phyloP scores from a whole-genome alignment of 148 eudicot species.

The Heliosperma pusillum region DNA sequence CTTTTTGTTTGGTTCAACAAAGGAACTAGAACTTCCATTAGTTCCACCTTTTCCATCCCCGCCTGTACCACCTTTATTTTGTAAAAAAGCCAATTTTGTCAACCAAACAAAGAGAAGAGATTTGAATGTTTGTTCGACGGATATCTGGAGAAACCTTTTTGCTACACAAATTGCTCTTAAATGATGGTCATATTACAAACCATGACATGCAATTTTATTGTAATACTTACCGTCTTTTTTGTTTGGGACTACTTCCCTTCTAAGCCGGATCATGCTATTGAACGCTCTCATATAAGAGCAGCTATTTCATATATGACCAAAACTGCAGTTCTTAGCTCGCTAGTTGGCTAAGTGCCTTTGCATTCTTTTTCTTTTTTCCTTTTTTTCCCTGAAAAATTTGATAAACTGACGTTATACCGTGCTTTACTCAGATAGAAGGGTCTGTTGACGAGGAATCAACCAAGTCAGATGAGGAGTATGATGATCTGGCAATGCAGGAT shows the following conservation, averaged over 20 bases:
- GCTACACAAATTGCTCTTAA: background rate
- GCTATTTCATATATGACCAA: too few relatives aligned
- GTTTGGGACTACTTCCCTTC: too few relatives aligned
- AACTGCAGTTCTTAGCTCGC: too few relatives aligned
- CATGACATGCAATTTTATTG: too few relatives aligned
- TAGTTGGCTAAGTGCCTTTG: background rate
- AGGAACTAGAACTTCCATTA: too few relatives aligned
- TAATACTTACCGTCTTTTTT: too few relatives aligned
- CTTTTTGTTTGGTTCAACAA: too few relatives aligned
- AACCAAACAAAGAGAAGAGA: background rate
- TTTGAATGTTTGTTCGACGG: background rate
- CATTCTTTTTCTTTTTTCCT: background rate
- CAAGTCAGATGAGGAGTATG: slow-evolving; percentile 87
- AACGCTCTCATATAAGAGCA: too few relatives aligned
- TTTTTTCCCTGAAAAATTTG: too few relatives aligned
- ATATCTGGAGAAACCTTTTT: background rate
- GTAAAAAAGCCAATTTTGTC: background rate
- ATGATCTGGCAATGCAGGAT: slow-evolving; percentile 85
- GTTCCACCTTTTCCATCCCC: too few relatives aligned
- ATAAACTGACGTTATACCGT: background rate
- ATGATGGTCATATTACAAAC: background rate
- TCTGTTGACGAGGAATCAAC: slow-evolving; percentile 92
- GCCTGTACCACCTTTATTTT: too few relatives aligned
- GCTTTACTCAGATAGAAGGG: slow-evolving; percentile 65
- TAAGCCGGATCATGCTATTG: too few relatives aligned